A percentile compares a stretch with the other conserved stretches of the same genome.
Conservation (phyloP, 2,329 filamentous ascomycete genomes). For the Diaporthe helianthi region DNA sequence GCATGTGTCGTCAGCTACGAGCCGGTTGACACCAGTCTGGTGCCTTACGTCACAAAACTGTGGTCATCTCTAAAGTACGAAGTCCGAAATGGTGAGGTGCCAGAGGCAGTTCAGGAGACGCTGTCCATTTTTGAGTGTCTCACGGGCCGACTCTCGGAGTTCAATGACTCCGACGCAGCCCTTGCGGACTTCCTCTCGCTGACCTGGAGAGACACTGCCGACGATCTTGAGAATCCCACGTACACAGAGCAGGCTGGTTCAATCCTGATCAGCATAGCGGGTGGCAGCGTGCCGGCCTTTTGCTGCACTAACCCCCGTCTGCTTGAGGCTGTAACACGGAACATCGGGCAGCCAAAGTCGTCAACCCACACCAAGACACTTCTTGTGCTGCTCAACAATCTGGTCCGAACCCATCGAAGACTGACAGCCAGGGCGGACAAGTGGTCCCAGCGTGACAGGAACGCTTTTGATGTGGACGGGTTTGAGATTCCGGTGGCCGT, state of each 20-base stretch:
- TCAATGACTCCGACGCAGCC: slow-evolving; percentile 38
- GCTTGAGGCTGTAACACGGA: slow-evolving; percentile 56
- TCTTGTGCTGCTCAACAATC: slow-evolving; percentile 57
- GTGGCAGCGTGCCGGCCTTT: slow-evolving; percentile 57
- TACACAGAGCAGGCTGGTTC: slow-evolving; percentile 55
- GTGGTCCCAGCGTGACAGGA: slow-evolving; percentile 1
- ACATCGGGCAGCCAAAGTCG: slow-evolving; percentile 58
- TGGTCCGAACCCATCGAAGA: slow-evolving; percentile 44
- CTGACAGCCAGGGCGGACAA: slow-evolving; percentile 30
- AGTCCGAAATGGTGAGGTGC: slow-evolving; percentile 66
- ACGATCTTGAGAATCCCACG: slow-evolving; percentile 56
- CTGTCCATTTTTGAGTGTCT: slow-evolving; percentile 61
- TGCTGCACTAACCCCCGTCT: slow-evolving; percentile 54
- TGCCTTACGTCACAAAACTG: slow-evolving; percentile 57
- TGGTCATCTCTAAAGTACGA: slow-evolving; percentile 70
- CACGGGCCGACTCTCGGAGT: slow-evolving; percentile 45
- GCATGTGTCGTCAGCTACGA: slow-evolving; percentile 60
- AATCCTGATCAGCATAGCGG: slow-evolving; percentile 32
- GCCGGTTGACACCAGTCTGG: slow-evolving; percentile 53
- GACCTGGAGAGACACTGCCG: slow-evolving; percentile 60
- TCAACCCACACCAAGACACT: slow-evolving; percentile 59
- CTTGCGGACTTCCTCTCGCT: slow-evolving; percentile 55
- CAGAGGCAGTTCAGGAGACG: slow-evolving; percentile 63
- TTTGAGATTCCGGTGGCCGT: slow-evolving; percentile 40
- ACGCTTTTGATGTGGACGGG: not conserved